Evolutionary conservation across 768 basidiomycete genomes (phyloP).

Genomic region (Zangia roseola): DNA sequence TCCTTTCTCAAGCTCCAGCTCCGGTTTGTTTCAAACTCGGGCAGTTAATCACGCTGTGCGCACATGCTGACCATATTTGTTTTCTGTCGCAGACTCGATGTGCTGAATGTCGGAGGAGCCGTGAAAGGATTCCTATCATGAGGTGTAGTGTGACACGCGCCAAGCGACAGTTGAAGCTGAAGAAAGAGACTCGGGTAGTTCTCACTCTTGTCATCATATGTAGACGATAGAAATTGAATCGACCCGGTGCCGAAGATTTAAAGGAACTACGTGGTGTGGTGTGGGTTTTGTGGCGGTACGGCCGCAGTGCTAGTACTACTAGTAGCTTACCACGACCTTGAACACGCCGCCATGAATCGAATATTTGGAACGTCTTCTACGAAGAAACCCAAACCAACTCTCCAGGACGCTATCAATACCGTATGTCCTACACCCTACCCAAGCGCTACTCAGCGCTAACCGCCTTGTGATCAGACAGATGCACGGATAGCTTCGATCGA

Average conservation of each 20-base stretch:
- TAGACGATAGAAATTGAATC: background rate
- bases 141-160: background rate
- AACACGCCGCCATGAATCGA: constrained; percentile 86
- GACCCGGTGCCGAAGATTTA: background rate
- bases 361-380: constrained; percentile 74
- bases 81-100: constrained; percentile 59
- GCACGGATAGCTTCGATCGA: constrained; percentile 83
- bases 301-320: too few species aligned
- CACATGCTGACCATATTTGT: constrained; percentile 12
- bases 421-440: constrained; percentile 42
- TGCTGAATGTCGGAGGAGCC: constrained; percentile 87
- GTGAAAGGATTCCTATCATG: constrained; percentile 84
- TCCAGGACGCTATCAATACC: constrained; percentile 92
- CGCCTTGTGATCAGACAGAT: constrained; percentile 64
- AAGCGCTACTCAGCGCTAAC: background rate
- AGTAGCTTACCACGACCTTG: too few species aligned
- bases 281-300: too few species aligned
- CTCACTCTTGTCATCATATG: background rate
- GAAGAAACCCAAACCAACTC: constrained; percentile 81
- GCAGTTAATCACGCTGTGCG: too few species aligned
- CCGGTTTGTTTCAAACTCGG: background rate
- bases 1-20: background rate
- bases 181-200: too few species aligned
- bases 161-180: too few species aligned
- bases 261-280: too few species aligned